Evolutionary conservation across 129 eudicot genomes (phyloP).

Genomic region (Daucus carota): DNA sequence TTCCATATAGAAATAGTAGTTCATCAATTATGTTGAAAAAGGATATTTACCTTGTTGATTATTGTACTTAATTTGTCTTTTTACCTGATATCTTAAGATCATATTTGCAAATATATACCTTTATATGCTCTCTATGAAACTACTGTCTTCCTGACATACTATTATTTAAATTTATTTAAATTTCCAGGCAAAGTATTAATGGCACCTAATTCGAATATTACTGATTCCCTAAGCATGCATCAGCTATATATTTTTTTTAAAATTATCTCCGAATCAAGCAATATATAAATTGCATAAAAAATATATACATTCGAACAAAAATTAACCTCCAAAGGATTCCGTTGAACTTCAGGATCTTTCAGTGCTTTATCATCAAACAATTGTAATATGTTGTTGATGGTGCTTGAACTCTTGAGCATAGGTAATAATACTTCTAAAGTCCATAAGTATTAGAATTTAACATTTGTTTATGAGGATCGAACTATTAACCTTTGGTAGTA

Average conservation of each 20-base stretch:
- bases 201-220: no score
- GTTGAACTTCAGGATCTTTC: neutral
- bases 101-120: no score
- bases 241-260: neutral
- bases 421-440: neutral
- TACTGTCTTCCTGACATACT: neutral
- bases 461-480: neutral
- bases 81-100: neutral
- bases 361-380: neutral
- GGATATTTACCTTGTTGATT: no score
- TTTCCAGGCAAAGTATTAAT: neutral
- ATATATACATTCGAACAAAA: neutral
- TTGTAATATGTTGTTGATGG: neutral
- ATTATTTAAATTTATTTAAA: no score
- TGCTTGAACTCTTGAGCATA: neutral
- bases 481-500: neutral
- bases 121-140: no score
- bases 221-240: neutral
- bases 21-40: neutral
- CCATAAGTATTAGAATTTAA: neutral
- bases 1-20: neutral
- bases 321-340: neutral
- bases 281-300: neutral
- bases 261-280: no score
- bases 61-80: no score